phyloP scores from a whole-genome alignment of 306 rosid genomes.

The Lagenaria siceraria region DNA sequence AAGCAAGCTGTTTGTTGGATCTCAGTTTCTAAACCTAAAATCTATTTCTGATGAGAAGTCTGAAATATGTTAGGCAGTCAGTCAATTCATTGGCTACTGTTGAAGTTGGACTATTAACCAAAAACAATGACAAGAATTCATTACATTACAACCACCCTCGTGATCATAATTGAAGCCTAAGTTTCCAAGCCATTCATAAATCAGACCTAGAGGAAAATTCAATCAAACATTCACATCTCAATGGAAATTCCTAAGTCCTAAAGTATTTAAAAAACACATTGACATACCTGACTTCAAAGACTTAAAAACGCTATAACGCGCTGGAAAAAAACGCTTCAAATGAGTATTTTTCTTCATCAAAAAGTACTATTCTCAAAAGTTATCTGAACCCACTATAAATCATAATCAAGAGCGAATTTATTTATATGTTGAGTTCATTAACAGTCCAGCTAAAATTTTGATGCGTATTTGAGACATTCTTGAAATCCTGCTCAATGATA shows the following conservation, averaged over 20 bases:
- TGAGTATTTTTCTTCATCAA: too few species aligned
- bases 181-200: background rate
- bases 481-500: too few species aligned
- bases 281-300: background rate
- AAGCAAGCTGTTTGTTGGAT: too few species aligned
- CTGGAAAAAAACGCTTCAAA: background rate
- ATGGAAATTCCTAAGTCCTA: background rate
- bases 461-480: too few species aligned
- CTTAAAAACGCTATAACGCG: background rate
- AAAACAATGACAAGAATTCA: background rate
- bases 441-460: too few species aligned
- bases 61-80: background rate
- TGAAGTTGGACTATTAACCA: background rate
- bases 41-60: background rate
- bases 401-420: background rate
- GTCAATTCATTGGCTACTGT: background rate
- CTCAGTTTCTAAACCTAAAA: background rate
- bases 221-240: background rate
- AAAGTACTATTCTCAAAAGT: background rate
- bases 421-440: too few species aligned
- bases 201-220: background rate
- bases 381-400: background rate
- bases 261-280: background rate
- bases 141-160: background rate
- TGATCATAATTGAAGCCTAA: background rate